A percentile compares a stretch with the other conserved stretches of the same genome.
These are phyloP conservation scores for Trichosanthes truncata DNA, from an alignment of 306 rosid genomes.

Conservation along the genomic window DNA sequence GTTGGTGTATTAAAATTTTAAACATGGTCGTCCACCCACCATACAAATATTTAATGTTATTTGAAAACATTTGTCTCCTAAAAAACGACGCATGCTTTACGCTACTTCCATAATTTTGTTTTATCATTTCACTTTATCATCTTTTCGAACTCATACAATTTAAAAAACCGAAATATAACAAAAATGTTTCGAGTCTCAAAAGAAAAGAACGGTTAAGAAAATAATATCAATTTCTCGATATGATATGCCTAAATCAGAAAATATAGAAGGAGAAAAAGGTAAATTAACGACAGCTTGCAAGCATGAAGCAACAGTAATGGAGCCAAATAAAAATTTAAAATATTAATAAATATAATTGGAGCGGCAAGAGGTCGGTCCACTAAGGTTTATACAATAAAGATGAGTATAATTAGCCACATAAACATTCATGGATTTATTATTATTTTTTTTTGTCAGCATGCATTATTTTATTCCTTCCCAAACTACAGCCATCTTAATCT, in stretches of 20 bases:
- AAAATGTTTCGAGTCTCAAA: not conserved
- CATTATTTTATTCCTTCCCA: not conserved
- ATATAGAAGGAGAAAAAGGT: not conserved
- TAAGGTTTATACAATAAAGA: not conserved
- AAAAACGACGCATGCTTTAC: not conserved
- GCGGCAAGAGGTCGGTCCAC: constrained; percentile 5
- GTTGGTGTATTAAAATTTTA: too few relatives aligned
- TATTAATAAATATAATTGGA: not conserved
- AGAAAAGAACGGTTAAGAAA: not conserved
- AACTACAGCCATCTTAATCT: not conserved
- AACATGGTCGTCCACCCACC: not conserved
- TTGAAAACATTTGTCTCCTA: not conserved
- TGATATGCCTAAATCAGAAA: not conserved
- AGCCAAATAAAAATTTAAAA: not conserved
- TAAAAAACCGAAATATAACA: not conserved
- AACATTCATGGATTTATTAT: not conserved
- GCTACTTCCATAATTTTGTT: not conserved
- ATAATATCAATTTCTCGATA: not conserved
- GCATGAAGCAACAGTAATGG: not conserved
- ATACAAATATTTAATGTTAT: not conserved
- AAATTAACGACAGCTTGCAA: not conserved
- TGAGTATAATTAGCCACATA: constrained; percentile 1
- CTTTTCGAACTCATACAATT: not conserved
- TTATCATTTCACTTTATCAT: not conserved
- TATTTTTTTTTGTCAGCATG: not conserved